phyloP scores from a whole-genome alignment of 1,139 yeast genomes.

The Geotrichum carabidarum region DNA sequence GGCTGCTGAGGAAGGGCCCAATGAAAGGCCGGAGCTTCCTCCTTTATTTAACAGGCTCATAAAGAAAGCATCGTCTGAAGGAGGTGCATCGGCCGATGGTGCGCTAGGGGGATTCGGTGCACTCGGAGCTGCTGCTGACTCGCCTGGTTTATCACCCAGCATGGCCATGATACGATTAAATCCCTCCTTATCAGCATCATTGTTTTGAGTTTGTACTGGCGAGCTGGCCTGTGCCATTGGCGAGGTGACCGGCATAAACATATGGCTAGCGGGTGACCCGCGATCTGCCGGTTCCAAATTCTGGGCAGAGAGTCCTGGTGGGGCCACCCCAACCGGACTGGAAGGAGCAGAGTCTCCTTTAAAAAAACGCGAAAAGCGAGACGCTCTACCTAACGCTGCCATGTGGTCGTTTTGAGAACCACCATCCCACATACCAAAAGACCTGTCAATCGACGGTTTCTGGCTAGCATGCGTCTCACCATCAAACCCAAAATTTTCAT shows the following conservation, averaged over 20 bases:
- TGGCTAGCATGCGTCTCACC: conserved; percentile 4
- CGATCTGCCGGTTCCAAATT: neutral
- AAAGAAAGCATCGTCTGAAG: conserved; percentile 17
- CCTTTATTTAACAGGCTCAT: conserved; percentile 15
- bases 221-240: conserved; percentile 3
- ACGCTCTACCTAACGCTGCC: conserved; percentile 7
- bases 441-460: conserved; percentile 25
- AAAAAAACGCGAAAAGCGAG: conserved; percentile 29
- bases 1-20: conserved; percentile 1
- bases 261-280: conserved; percentile 1
- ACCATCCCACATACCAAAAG: conserved; percentile 31
- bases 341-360: conserved; percentile 19
- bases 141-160: conserved; percentile 27
- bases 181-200: conserved; percentile 33
- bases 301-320: conserved; percentile 10
- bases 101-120: conserved; percentile 4
- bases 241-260: neutral
- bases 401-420: conserved; percentile 15
- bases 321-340: conserved; percentile 4
- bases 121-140: neutral
- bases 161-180: conserved; percentile 36
- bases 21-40: neutral
- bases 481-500: neutral
- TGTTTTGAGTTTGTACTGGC: neutral
- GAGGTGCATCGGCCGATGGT: conserved; percentile 9